phyloP scores from a whole-genome alignment of 1,284 basidiomycete genomes.

The Ceratobasidium sp. region DNA sequence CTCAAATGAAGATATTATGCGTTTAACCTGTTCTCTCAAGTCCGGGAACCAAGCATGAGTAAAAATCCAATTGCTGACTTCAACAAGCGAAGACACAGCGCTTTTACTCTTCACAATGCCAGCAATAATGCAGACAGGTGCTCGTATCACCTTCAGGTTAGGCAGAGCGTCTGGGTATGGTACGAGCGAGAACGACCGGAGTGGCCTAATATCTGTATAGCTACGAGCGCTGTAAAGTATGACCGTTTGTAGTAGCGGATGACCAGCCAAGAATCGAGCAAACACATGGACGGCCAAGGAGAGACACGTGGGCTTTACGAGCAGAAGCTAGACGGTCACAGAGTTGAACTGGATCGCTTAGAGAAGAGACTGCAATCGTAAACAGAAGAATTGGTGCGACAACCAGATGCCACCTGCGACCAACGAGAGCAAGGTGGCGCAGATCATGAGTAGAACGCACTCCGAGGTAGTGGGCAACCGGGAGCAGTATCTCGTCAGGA shows the following conservation, averaged over 20 bases:
- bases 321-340: conserved; percentile 7
- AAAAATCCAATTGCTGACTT: background rate
- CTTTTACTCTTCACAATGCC: background rate
- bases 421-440: conserved; percentile 3
- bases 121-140: background rate
- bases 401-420: conserved; percentile 7
- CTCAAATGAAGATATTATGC: too few species aligned
- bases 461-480: background rate
- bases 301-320: conserved; percentile 4
- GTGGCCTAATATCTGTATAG: background rate
- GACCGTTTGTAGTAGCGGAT: background rate
- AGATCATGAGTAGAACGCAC: conserved; percentile 8
- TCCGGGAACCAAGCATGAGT: background rate
- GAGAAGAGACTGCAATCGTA: conserved; percentile 8
- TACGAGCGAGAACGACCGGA: conserved; percentile 9
- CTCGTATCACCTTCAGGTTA: background rate
- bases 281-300: conserved; percentile 10
- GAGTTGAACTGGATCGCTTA: background rate
- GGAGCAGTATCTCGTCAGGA: conserved; percentile 20
- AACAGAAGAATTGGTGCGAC: conserved; percentile 1
- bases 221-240: background rate
- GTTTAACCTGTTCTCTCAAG: too few species aligned
- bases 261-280: conserved; percentile 7
- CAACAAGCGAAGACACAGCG: background rate
- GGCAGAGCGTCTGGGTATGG: conserved; percentile 3